Conservation (phyloP, 2,329 filamentous ascomycete genomes). For the Ilyonectria destructans region DNA sequence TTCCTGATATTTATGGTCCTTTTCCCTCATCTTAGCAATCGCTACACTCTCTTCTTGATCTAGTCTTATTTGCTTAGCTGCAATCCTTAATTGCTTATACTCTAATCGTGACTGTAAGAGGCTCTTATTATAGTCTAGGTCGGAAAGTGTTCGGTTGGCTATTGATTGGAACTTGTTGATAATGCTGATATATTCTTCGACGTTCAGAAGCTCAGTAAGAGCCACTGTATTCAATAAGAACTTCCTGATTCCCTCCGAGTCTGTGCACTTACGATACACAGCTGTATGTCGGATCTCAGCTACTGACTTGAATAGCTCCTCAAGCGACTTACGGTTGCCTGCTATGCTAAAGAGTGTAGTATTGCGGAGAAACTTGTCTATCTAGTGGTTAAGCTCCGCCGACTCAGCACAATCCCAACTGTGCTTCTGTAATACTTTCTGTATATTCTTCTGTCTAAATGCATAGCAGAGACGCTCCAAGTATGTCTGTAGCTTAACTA, state of each 20-base stretch:
- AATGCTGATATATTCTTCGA: too few relatives aligned
- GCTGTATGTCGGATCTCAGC: background rate
- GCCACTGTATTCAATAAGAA: background rate
- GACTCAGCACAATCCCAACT: slow-evolving; percentile 12
- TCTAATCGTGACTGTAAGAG: background rate
- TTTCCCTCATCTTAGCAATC: background rate
- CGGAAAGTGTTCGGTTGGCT: background rate
- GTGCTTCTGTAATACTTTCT: background rate
- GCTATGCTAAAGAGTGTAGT: background rate
- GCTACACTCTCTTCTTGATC: background rate
- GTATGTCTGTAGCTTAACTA: background rate
- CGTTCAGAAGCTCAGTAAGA: background rate
- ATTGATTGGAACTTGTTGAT: background rate
- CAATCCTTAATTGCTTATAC: background rate
- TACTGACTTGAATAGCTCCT: background rate
- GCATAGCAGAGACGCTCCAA: slow-evolving; percentile 1
- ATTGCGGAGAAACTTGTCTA: background rate
- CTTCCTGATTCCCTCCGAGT: background rate
- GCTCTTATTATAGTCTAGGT: background rate
- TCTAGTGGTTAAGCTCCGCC: slow-evolving; percentile 1
- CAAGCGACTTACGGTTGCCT: background rate
- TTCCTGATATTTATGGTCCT: background rate
- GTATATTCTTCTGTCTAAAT: background rate
- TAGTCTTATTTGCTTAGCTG: background rate
- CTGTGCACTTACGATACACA: background rate